Evolutionary conservation across 163 green algal genomes (phyloP), one percentile per base, ranked within the genome.

Genomic region (Chlamydomonas reinhardtii): DNA sequence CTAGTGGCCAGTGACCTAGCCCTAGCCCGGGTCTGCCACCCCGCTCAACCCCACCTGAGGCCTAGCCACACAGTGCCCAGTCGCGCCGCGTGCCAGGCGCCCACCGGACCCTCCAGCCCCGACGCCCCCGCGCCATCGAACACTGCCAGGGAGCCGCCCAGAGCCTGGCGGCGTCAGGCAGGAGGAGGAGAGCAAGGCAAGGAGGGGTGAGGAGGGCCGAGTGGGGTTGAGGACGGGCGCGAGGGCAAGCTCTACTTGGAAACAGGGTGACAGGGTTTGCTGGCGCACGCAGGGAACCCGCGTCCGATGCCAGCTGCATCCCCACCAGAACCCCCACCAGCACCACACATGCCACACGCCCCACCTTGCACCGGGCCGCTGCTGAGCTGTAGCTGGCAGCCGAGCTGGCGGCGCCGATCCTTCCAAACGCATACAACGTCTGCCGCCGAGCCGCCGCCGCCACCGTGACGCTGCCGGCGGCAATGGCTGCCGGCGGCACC

Each of bases 111-210:
- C 68, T 62, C 34, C 25, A 64, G 35, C 31, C 22, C 61, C 34
- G 14, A 9, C 59, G 11, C 4, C 22, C 19, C 61, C 22, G 32
- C 78, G 66, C 20, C 68, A n/a, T 77, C 78, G 22, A 84, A 72
- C 25, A 77, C 32, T 15, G 78, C 78, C 68, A 85, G 52, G 11
- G 22, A 62, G 78, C 78, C 78, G 52, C 78, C 78, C 29, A 85
- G 68, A 68, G 64, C 39, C 25, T 34, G 24, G 14, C 5, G 39
- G 39, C 39, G 39, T 5, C 39, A 17, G 39, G 39, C 39, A 48
- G 39, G 39, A n/a, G n/a, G 39, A 5, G 39, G 39, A 48, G 5
- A 48, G 39, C 39, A 48, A 8, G 39, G 5, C 5, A 48, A 48
- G 39, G 39, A 8, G 39, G 39, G n/a, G n/a, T n/a, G n/a, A n/a